Conservation (phyloP, 148 eudicot genomes). For the Camellia japonica region DNA sequence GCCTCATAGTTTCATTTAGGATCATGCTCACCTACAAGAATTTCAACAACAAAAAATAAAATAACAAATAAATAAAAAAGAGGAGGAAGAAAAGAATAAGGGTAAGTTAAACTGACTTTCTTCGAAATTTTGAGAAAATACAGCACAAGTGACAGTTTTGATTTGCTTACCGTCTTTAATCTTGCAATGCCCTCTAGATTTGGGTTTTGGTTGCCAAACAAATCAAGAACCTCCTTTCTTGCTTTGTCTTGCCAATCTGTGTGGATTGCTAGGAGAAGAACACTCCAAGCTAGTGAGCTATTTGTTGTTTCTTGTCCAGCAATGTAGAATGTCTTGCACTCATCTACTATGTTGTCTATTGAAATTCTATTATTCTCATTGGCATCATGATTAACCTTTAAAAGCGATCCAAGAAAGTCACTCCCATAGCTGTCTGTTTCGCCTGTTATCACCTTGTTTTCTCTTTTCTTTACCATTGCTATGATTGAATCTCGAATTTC, state of each 20-base stretch:
- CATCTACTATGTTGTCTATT: not conserved
- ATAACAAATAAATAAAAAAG: not conserved
- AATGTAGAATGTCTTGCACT: constrained; percentile 10
- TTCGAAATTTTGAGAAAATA: not conserved
- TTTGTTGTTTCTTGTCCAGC: constrained; percentile 7
- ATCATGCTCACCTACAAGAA: constrained; percentile 9
- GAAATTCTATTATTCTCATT: not conserved
- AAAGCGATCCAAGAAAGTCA: constrained; percentile 10
- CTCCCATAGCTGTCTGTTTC: not conserved
- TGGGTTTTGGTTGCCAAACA: not conserved
- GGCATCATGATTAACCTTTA: not conserved
- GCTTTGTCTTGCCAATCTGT: constrained; percentile 18
- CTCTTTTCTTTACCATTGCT: not conserved
- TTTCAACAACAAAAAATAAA: no score
- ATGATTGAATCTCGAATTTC: not conserved
- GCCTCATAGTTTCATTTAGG: constrained; percentile 10
- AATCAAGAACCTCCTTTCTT: constrained; percentile 8
- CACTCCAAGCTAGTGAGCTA: not conserved
- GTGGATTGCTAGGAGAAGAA: constrained; percentile 2
- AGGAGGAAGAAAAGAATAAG: no score
- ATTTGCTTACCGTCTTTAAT: constrained; percentile 1
- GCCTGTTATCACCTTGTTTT: not conserved
- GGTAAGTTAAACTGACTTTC: not conserved
- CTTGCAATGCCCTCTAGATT: constrained; percentile 12
- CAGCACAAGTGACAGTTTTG: not conserved